Base-by-base conservation (phyloP, 202 grass and related monocot species). In the Brachypodium distachyon region DNA sequence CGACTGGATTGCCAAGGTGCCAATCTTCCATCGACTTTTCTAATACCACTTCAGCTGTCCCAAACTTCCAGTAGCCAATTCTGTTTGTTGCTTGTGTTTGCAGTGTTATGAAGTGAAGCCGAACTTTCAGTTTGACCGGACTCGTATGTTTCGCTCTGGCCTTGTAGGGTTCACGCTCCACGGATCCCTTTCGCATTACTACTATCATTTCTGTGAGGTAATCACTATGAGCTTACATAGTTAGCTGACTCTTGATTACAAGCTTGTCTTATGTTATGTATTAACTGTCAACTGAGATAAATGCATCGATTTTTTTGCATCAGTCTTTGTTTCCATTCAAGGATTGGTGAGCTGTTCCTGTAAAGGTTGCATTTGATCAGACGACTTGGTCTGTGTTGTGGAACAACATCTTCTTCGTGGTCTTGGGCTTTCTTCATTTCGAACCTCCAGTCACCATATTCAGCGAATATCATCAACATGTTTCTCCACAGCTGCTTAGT, bases 1-100 rank as follows among this genome's bases (percentile, higher is more conserved):
- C n/a, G 95, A 98, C 62, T 98, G 95, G 95, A 98, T 98, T 46
- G 95, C 95, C 0, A 91, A 95, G 91, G 94, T 97, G 28, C 1
- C 17, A 32, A 74, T 21, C 32, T 46, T 39, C 19, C 43, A 3
- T 25, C 5, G 1, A 6, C n/a, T n/a, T n/a, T n/a, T n/a, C 9
- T 18, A 17, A 9, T 18, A 46, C 14, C 32, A 51, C 63, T 59
- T 34, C 4, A 44, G 13, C 17, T 71, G 14, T 16, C n/a, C n/a
- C n/a, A n/a, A n/a, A n/a, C n/a, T n/a, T 52, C 27, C 40, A 37
- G 58, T 57, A 28, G 26, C 57, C 76, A 39, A 76, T 13, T 40
- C 38, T 58, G 8, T 11, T 72, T n/a, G n/a, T n/a, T 80, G 47
- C 3, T 57, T 40, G 7, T 84, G 46, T 31, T 77, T 64, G 23